Percentiles rank a stretch among this genome's conserved stretches.
phyloP scores from a whole-genome alignment of 495 filamentous ascomycete genomes.

The Podospora comata region DNA sequence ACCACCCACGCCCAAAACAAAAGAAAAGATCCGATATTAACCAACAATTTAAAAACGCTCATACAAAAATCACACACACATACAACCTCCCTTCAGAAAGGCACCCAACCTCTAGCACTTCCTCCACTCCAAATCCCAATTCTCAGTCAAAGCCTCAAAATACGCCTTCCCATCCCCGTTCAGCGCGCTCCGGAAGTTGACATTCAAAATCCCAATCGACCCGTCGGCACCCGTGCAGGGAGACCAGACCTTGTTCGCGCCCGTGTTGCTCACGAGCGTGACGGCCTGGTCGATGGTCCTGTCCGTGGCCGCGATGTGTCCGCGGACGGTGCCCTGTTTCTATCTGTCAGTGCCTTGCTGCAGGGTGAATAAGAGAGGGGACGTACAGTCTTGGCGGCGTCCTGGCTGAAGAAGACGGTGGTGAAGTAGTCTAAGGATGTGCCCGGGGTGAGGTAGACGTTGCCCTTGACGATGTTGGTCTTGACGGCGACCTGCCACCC shows the following conservation, averaged over 20 bases:
- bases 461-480: slow-evolving; percentile 36
- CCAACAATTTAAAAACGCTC: neutral
- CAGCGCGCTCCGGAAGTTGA: slow-evolving; percentile 46
- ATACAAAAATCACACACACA: neutral
- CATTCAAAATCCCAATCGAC: slow-evolving; percentile 41
- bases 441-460: slow-evolving; percentile 34
- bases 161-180: slow-evolving; percentile 34
- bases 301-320: slow-evolving; percentile 30
- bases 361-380: neutral
- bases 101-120: slow-evolving; percentile 30
- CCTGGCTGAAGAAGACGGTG: slow-evolving; percentile 42
- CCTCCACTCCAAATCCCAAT: slow-evolving; percentile 44
- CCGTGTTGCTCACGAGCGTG: slow-evolving; percentile 30
- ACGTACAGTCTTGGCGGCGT: slow-evolving; percentile 38
- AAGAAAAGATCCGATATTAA: neutral
- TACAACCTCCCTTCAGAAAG: neutral
- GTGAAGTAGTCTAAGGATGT: slow-evolving; percentile 36
- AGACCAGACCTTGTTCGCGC: slow-evolving; percentile 35
- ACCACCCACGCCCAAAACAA: slow-evolving; percentile 1
- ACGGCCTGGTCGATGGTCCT: slow-evolving; percentile 32
- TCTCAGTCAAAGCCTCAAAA: slow-evolving; percentile 42
- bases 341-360: neutral
- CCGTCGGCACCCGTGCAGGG: slow-evolving; percentile 37
- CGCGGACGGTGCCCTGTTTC: slow-evolving; percentile 27
- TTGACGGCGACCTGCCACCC: slow-evolving; percentile 46